phyloP scores from a whole-genome alignment of 2,329 filamentous ascomycete species.

The Chalaropsis thielavioides region DNA sequence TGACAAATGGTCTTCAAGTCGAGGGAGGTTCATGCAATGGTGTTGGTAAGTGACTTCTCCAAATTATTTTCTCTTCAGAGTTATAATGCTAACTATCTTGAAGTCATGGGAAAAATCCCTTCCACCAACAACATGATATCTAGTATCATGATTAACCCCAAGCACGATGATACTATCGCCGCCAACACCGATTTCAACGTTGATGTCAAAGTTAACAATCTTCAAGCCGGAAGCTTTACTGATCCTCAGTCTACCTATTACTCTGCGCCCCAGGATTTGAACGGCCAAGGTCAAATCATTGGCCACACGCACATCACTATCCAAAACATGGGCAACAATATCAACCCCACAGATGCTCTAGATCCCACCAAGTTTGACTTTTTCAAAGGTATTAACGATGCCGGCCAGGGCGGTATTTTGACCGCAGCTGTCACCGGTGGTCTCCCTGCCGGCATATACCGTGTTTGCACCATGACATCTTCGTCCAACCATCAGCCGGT shows the following conservation, averaged over 20 bases:
- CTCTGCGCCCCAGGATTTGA: constrained; percentile 41
- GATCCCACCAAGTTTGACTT: constrained; percentile 42
- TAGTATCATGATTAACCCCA: constrained; percentile 37
- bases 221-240: constrained; percentile 44
- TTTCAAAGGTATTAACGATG: constrained; percentile 54
- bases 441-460: constrained; percentile 48
- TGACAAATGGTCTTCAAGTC: constrained; percentile 48
- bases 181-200: constrained; percentile 39
- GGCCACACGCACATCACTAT: constrained; percentile 47
- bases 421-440: constrained; percentile 40
- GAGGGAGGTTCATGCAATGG: constrained; percentile 48
- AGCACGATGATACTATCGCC: constrained; percentile 35
- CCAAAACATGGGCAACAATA: constrained; percentile 37
- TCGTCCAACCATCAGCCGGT: constrained; percentile 54
- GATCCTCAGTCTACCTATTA: constrained; percentile 48
- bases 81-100: constrained; percentile 18
- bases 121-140: constrained; percentile 42
- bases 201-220: constrained; percentile 37
- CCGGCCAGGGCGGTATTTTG: constrained; percentile 39
- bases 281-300: constrained; percentile 35
- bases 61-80: not conserved
- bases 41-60: constrained; percentile 33
- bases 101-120: constrained; percentile 48
- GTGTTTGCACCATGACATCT: constrained; percentile 48
- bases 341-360: constrained; percentile 38